Evolutionary conservation across 2,329 filamentous ascomycete genomes (phyloP).

Genomic region (Alternaria solani): DNA sequence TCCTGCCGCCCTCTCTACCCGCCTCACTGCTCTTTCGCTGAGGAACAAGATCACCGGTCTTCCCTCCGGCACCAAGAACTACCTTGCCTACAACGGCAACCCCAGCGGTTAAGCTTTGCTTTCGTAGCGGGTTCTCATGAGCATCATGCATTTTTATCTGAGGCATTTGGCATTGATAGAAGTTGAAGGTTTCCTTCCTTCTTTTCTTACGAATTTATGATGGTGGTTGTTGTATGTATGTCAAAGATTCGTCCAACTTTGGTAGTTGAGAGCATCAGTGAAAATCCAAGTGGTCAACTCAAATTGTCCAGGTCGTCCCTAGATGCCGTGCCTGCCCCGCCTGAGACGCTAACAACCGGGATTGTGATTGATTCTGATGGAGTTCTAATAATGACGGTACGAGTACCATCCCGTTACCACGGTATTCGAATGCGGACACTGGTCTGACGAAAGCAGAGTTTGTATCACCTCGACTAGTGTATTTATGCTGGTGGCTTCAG

Average conservation of each 20-base stretch:
- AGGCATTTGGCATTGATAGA: conserved; percentile 1
- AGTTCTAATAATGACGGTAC: neutral
- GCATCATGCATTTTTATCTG: neutral
- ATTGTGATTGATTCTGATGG: neutral
- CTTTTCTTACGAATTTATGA: conserved; percentile 16
- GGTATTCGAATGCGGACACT: neutral
- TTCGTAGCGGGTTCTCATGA: neutral
- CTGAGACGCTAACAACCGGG: no score
- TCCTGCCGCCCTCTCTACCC: conserved; percentile 59
- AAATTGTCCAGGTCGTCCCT: neutral
- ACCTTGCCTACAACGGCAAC: conserved; percentile 65
- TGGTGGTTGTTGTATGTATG: conserved; percentile 3
- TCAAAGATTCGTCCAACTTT: neutral
- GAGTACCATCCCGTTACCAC: neutral
- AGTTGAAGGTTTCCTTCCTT: conserved; percentile 3
- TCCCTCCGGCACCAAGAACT: conserved; percentile 59
- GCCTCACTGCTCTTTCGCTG: conserved; percentile 56
- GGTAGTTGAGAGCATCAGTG: conserved; percentile 4
- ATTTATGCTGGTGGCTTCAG: neutral
- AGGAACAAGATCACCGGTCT: conserved; percentile 55
- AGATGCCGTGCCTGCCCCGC: neutral
- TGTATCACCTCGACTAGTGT: neutral
- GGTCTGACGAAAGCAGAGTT: neutral
- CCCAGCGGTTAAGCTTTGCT: conserved; percentile 25
- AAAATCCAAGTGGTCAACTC: conserved; percentile 3